A percentile compares a stretch with the other conserved stretches of the same genome.
phyloP scores from a whole-genome alignment of 2,329 filamentous ascomycete genomes.

The Fusarium sp. region DNA sequence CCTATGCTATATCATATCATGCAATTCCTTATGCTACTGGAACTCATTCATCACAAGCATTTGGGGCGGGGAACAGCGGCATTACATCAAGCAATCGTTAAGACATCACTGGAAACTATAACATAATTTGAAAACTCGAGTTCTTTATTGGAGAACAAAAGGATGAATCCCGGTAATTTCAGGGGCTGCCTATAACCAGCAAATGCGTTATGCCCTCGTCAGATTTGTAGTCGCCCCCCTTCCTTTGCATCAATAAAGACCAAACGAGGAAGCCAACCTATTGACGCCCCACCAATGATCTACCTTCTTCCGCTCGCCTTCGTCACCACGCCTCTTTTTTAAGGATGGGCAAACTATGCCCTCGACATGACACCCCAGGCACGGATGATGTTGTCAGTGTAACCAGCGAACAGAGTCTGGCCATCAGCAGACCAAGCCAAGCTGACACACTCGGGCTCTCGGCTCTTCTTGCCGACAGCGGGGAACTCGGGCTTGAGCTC shows the following conservation, averaged over 20 bases:
- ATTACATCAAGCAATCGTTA: background rate
- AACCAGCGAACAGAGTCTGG: constrained; percentile 99
- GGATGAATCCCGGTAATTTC: constrained; percentile 55
- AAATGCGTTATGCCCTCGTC: constrained; percentile 54
- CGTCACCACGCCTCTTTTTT: constrained; percentile 46
- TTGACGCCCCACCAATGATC: constrained; percentile 61
- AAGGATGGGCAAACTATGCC: constrained; percentile 67
- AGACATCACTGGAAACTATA: background rate
- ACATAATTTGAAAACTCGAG: constrained; percentile 46
- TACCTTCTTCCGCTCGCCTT: constrained; percentile 52
- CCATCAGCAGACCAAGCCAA: constrained; percentile 98
- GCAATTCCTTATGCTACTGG: background rate
- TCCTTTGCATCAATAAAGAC: constrained; percentile 57
- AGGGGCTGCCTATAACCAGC: constrained; percentile 54
- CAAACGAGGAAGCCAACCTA: constrained; percentile 60
- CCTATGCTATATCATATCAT: background rate
- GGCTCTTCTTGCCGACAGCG: constrained; percentile 98
- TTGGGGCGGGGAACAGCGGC: background rate
- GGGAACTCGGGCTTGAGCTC: constrained; percentile 99
- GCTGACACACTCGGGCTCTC: constrained; percentile 97
- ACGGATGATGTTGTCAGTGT: constrained; percentile 99
- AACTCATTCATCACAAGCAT: background rate
- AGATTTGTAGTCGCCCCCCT: constrained; percentile 50
- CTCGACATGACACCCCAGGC: constrained; percentile 98
- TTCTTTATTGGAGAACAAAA: constrained; percentile 56